These are phyloP conservation scores for Pilasporangium apinafurcum DNA, from an alignment of 352 stramenopile species.

Conservation along the genomic window DNA sequence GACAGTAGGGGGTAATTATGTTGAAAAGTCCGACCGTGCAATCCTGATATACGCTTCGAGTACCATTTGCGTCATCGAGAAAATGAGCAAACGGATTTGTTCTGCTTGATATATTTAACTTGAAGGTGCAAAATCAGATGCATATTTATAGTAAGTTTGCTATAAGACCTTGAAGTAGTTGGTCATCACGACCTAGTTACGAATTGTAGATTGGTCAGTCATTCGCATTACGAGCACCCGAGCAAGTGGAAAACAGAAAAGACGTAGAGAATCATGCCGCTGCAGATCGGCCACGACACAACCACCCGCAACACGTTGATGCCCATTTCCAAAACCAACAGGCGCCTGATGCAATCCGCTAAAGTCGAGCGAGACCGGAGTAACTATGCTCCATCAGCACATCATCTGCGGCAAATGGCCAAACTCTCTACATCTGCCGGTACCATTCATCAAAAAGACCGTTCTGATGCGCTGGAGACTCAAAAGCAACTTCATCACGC, in stretches of 20 bases:
- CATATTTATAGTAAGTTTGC: not conserved
- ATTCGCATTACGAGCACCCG: not conserved
- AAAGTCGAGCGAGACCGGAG: constrained; percentile 16
- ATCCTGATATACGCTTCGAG: too few relatives aligned
- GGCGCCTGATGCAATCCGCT: constrained; percentile 20
- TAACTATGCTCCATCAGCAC: constrained; percentile 19
- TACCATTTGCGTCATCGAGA: too few relatives aligned
- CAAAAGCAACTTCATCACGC: constrained; percentile 23
- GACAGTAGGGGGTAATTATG: too few relatives aligned
- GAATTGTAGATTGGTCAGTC: not conserved
- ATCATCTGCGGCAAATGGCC: constrained; percentile 50
- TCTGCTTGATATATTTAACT: not conserved
- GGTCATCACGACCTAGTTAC: not conserved
- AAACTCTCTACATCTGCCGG: constrained; percentile 14
- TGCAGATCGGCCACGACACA: constrained; percentile 19
- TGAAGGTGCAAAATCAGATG: not conserved
- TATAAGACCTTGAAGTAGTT: not conserved
- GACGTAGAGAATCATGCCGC: not conserved
- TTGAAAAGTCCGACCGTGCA: too few relatives aligned
- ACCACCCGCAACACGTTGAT: constrained; percentile 12
- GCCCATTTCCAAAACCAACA: constrained; percentile 27
- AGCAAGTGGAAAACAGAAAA: constrained; percentile 6
- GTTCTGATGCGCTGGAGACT: constrained; percentile 1
- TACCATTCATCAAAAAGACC: not conserved
- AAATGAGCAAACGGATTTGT: too few relatives aligned